Evolutionary conservation across 2,329 filamentous ascomycete species (phyloP), one percentile per base, ranked within the genome.

Genomic region (Torrubiellomyces zombiae): DNA sequence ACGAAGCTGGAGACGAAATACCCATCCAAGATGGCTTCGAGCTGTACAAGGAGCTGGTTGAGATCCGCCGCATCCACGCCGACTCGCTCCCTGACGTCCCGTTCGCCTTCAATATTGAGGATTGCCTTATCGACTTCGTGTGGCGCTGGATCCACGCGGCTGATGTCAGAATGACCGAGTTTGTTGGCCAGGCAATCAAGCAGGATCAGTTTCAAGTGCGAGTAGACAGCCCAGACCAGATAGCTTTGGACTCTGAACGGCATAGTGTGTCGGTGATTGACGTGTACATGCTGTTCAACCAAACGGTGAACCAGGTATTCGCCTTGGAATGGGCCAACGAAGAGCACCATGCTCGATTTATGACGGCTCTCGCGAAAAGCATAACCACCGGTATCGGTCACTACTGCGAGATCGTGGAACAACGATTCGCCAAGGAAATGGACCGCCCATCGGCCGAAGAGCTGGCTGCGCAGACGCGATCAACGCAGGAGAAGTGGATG

Each of bases 261-360:
- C 89, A 95, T 51, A 95, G 86, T 45, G 72, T 86, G 30, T 95
- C 86, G 10, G 71, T 92, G 6, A 78, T 94, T 33, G 89, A 98
- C 47, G 73, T 93, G 21, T 95, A 94, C 55, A 75, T 79, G 38
- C 75, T 91, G 1, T 94, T 95, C 60, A 91, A 85, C 40, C 80
- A 94, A 51, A 80, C 78, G 11, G 72, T 91, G 18, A 78, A 94
- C 34, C 81, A 91, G 40, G 71, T 98, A 27, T 73, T 80, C 27
- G 63, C 81, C 37, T 63, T 98, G 8, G 72, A 85, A 32, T 98
- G 89, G 89, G 77, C 83, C 35, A 82, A 95, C 45, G 81, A 93
- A 41, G 62, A 92, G 18, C 85, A 93, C 36, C 80, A 93, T 45
- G 86, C 89, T 19, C 82, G 85, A 33, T 98, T 98, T 52, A 95